Percentiles rank a stretch among this genome's conserved stretches.
These are phyloP conservation scores for Crassisporium funariophilum DNA, from an alignment of 768 basidiomycete species.

Conservation along the genomic window DNA sequence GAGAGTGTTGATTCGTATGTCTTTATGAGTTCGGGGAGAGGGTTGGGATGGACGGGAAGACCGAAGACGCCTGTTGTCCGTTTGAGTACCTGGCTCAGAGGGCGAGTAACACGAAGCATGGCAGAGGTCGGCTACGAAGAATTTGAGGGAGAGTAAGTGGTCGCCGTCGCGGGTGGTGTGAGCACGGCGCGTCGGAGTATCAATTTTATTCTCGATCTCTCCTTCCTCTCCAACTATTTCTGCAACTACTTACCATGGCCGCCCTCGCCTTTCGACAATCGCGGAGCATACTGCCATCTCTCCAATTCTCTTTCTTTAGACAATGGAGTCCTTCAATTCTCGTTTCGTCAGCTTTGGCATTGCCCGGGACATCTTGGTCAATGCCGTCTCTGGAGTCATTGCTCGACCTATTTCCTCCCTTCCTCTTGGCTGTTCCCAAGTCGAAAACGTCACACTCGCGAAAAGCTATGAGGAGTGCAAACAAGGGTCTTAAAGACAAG, in stretches of 20 bases:
- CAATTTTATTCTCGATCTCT: conserved; percentile 31
- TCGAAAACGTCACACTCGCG: conserved; percentile 91
- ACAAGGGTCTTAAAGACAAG: conserved; percentile 95
- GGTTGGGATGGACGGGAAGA: conserved; percentile 80
- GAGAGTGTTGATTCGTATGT: conserved; percentile 81
- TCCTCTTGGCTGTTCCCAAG: conserved; percentile 92
- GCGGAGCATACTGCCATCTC: conserved; percentile 21
- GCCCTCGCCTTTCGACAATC: conserved; percentile 26
- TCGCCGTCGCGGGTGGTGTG: too few relatives aligned
- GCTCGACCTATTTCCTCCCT: conserved; percentile 80
- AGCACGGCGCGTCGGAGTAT: conserved; percentile 40
- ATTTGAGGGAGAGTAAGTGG: conserved; percentile 13
- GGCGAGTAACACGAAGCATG: conserved; percentile 81
- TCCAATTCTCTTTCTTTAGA: conserved; percentile 17
- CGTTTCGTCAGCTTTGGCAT: conserved; percentile 15
- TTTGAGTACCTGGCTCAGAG: conserved; percentile 69
- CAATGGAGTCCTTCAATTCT: conserved; percentile 24
- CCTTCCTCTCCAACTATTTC: conserved; percentile 13
- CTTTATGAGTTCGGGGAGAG: conserved; percentile 73
- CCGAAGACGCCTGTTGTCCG: conserved; percentile 86
- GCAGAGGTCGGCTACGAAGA: conserved; percentile 22
- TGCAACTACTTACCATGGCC: conserved; percentile 33
- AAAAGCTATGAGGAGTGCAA: conserved; percentile 93
- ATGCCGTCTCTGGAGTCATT: conserved; percentile 44
- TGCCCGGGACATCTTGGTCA: conserved; percentile 31